Evolutionary conservation across 164 flowering plant species (phyloP), one percentile per base, ranked within the genome.

Genomic region (Magnolia kwangsiensis): DNA sequence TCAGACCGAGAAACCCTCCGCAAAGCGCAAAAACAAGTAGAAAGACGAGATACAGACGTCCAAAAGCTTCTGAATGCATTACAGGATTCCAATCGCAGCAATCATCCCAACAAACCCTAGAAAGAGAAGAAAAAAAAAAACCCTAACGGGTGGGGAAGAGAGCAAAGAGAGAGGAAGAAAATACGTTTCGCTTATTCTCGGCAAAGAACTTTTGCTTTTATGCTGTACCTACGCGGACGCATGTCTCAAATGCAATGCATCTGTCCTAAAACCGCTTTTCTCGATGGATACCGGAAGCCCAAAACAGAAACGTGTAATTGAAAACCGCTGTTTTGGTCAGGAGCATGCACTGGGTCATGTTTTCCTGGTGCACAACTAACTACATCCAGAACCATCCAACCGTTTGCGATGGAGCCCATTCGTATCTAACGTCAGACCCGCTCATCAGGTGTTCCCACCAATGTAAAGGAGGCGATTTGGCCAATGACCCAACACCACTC

Each of bases 11-110:
- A 31, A 67, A 69, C 50, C 69, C 76, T 64, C 69, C 69, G 50
- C 65, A 69, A 51, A 77, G 75, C 18, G 58, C 27, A 73, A 61
- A 4, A 58, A 74, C 21, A 59, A 63, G 23, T 23, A n/a, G 37
- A 71, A 49, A 9, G 24, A 66, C 21, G 29, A 76, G 20, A 63
- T 58, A 4, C 18, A 71, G 50, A 58, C 8, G 27, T 45, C 49
- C 63, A 67, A 63, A 18, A 63, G 73, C 55, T 37, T 1, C 75
- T 0, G 71, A 76, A 78, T 75, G 80, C 85, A 83, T 83, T 20
- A 82, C 71, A 77, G 63, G 77, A 71, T 49, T 29, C 3, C 14
- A 72, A 58, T 16, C 4, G 37, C 19, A 1, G 21, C 31, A 59
- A 10, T 50, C 67, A 69, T 51, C 49, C 6, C n/a, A 20, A 24